Evolutionary conservation across 164 flowering plant genomes (phyloP), one percentile per base, ranked within the genome.

Genomic region (Dillenia turbinata): DNA sequence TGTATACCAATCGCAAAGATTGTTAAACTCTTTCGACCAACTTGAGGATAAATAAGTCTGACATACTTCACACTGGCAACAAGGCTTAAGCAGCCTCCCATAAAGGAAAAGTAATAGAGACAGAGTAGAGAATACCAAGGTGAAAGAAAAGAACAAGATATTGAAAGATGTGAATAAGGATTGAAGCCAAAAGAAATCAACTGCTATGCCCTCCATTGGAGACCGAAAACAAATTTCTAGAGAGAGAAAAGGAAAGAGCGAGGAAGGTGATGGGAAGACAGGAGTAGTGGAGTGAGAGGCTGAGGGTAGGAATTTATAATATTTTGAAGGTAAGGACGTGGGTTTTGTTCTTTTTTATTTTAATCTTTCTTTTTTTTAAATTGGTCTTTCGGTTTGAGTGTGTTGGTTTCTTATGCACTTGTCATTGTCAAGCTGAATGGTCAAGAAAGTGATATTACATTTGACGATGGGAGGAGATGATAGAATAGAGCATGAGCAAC

Each of bases 1-100:
- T 8, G 92, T 68, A 63, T 77, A 84, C 88, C 88, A 88, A 49
- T 88, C 92, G n/a, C 71, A 75, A 44, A 88, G 84, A 52, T 85
- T 88, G 12, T 47, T 55, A 63, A 84, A 86, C 1, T 81, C 73
- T 4, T 43, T 10, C 5, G 71, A 24, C 95, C 95, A 88, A 5
- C 74, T 62, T 0, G 73, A 48, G 6, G 75, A 66, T 5, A 86
- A 55, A 56, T 69, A 86, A 45, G 60, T 44, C 52, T 52, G 58
- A 74, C 95, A 88, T 19, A 74, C 47, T 8, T 81, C 73, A 56
- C 95, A 88, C 33, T 73, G 67, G 49, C 95, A 88, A 66, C 79
- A 73, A 0, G 72, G 75, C 44, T 65, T 77, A 15, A 71, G 24
- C 44, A 44, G 40, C 47, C 52, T 40, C 50, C 76, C 53, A 8